Base-by-base conservation (phyloP, 2,329 filamentous ascomycete species). In the Colletotrichum viniferum region DNA sequence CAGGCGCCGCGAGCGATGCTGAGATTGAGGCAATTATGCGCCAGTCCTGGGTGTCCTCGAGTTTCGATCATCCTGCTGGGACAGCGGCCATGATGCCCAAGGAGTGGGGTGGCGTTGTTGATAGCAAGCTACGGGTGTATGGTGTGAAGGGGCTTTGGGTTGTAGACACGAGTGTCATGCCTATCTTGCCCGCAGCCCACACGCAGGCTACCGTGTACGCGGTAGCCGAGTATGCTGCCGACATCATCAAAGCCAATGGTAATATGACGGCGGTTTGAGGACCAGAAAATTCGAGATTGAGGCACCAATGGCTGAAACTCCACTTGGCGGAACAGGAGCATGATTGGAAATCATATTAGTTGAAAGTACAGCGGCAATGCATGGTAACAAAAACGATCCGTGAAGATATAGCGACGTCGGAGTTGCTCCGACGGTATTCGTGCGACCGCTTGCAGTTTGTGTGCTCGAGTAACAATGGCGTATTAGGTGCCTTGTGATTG, bases 91-190 rank as follows among this genome's bases (percentile, higher is more conserved):
- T 85, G 83, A 78, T 85, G 73, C 82, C 81, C 2, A 73, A 76
- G 52, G 78, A 80, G 16, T 77, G 81, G 48, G 82, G 83, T 5
- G 83, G 84, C 13, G 84, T 85, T 24, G 83, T 86, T 2, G 81
- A 82, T 62, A 76, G 78, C 7, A 75, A 78, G 18, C 72, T 85
- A 66, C 78, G 76, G 55, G 84, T 86, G 7, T 83, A 85, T 61
- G 83, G 84, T 3, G 79, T 83, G 9, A 76, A 80, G 28, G 79
- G 80, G 8, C 71, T 86, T 36, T 81, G 84, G 24, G 79, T 86
- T n/a, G 81, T 85, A 0, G 83, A 86, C 77, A 81, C 81, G 14
- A 84, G 82, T 69, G 78, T 83, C 13, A 81, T 85, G 52, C 83
- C 83, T 1, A 69, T 84, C 18, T 77, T 84, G 32, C 81, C 81